Evolutionary conservation across 768 basidiomycete genomes (phyloP), one percentile per base, ranked within the genome.

Genomic region (Lactifluus volemus): DNA sequence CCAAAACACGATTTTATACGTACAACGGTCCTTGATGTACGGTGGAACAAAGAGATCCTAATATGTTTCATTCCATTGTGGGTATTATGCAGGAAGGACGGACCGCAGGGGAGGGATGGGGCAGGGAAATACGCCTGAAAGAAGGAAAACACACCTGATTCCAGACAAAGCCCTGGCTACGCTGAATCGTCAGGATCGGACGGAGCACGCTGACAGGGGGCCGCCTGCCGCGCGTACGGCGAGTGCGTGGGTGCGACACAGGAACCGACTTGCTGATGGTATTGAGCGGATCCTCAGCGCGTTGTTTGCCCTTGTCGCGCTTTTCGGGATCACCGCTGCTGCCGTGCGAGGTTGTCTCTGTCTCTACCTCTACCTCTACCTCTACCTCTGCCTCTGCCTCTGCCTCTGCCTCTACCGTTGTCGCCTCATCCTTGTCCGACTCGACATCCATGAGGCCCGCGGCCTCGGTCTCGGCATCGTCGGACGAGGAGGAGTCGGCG

Each of bases 21-120:
- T 72, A 92, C 90, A 92, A 81, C 90, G 77, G 70, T 92, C 90
- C 73, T 92, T 92, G 76, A 90, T 89, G 68, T 92, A 92, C 5
- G 90, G 87, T 19, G 90, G 90, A 15, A 92, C 84, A 66, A 92
- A 92, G 19, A 92, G 78, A 65, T 92, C 90, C 89, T 92, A 55
- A 12, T 47, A 17, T 9, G 15, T 17, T 17, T 21, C 29, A 25
- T 34, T 42, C 49, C 6, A 10, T 36, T 25, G 50, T 51, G 49
- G 50, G 57, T 10, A 36, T 45, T 10, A 36, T 45, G 34, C 55
- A 21, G 65, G 58, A n/a, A 25, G 15, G 41, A 39, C 12, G 38
- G 61, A 53, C 21, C 49, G 38, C 44, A 32, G 30, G 32, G 55
- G 51, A 36, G 21, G 25, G 17, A 49, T 54, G 10, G 49, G 47